A percentile compares a stretch with the other conserved stretches of the same genome.
Evolutionary conservation across 768 basidiomycete genomes (phyloP).

Genomic region (Leccinum variicolor): DNA sequence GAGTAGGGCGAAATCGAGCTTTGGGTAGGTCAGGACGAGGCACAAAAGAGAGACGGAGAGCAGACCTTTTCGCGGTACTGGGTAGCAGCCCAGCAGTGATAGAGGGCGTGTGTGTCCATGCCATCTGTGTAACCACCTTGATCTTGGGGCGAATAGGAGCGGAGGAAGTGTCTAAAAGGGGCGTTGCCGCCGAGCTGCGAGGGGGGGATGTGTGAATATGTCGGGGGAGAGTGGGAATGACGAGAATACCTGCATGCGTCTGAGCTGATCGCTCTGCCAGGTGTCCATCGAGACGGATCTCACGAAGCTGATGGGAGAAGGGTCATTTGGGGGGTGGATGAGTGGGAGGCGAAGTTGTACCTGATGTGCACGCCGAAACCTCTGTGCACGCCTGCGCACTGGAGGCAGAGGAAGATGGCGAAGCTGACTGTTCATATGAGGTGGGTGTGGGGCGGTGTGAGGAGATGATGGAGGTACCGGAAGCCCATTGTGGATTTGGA

Average conservation of each 20-base stretch:
- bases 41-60: background rate
- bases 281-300: constrained; percentile 96
- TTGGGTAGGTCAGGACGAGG: constrained; percentile 20
- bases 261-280: constrained; percentile 88
- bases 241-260: constrained; percentile 76
- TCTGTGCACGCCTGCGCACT: constrained; percentile 80
- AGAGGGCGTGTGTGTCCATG: constrained; percentile 68
- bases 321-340: background rate
- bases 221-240: constrained; percentile 1
- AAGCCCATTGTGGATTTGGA: constrained; percentile 98
- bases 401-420: constrained; percentile 88
- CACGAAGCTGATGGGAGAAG: constrained; percentile 60
- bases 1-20: constrained; percentile 78
- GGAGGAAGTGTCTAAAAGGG: constrained; percentile 76
- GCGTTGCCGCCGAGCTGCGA: constrained; percentile 83
- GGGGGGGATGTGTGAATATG: constrained; percentile 7
- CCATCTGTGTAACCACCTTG: constrained; percentile 67
- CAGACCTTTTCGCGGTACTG: constrained; percentile 92
- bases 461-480: constrained; percentile 40
- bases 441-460: background rate
- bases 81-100: constrained; percentile 90
- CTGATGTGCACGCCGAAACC: constrained; percentile 95
- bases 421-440: constrained; percentile 46
- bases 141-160: constrained; percentile 60
- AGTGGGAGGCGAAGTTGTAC: constrained; percentile 25